Evolutionary conservation across 2,329 filamentous ascomycete genomes (phyloP), one percentile per base, ranked within the genome.

Genomic region (Dactylellina sp.): DNA sequence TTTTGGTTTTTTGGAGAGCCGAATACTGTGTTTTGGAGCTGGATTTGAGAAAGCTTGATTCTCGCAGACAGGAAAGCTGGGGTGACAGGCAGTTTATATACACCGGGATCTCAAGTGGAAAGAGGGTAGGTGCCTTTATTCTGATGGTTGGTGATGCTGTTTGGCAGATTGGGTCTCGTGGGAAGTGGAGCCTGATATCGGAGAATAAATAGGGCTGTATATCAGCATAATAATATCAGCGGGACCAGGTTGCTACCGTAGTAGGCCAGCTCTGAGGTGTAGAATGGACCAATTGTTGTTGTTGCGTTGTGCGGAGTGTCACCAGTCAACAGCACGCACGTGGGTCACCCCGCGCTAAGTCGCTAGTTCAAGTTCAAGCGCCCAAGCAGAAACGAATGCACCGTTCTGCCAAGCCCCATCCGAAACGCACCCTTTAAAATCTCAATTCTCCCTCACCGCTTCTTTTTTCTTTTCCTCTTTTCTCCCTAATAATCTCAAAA

Each of bases 401-500:
- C 32, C 35, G 52, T 16, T 25, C 28, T 35, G 52, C 32, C 32
- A 7, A 24, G 16, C 18, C 52, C 35, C 12, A 28, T 4, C 37
- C 50, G 14, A 40, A 20, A 11, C n/a, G n/a, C n/a, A n/a, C 37
- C 20, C 12, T 32, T 57, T 57, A 40, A 57, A 57, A 44, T 57
- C 25, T 28, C 22, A 11, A 24, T 7, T 9, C 37, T 35, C 22
- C 14, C 20, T 7, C 14, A 25, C 22, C 39, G 37, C 22, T 42
- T 49, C 55, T 40, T 53, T 56, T 56, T 22, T 37, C 18, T 24
- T 63, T 46, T 75, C 44, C 32, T 60, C 40, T 68, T 63, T 24
- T 40, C 22, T 61, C 44, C 57, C 60, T 40, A 49, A 53, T 55
- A 70, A 75, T 70, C 62, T 74, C 71, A 75, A 75, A 70, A 75